Percentiles rank a stretch among this genome's conserved stretches.
Evolutionary conservation across 106 monocot genomes (phyloP).

Genomic region (Chionographis japonica): DNA sequence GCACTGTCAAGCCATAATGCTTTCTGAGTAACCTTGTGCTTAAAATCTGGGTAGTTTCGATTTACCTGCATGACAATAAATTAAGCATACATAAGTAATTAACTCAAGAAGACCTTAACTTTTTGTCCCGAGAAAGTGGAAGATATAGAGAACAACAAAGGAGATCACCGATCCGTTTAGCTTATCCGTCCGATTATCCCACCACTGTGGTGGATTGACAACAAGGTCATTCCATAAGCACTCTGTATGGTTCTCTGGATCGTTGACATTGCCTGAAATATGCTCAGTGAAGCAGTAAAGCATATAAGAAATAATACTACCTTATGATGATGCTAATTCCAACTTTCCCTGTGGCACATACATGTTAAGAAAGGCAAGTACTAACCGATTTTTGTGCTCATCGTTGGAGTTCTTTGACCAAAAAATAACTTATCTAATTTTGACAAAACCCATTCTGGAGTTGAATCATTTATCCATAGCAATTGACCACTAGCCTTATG

Average conservation of each 20-base stretch:
- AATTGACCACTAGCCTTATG: constrained; percentile 20
- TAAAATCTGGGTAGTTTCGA: constrained; percentile 62
- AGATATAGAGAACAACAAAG: background rate
- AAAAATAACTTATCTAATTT: constrained; percentile 22
- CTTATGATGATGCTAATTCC: no score
- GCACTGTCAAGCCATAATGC: constrained; percentile 55
- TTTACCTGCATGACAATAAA: constrained; percentile 24
- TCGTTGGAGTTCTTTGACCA: constrained; percentile 3
- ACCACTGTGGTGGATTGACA: constrained; percentile 50
- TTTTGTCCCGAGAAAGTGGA: background rate
- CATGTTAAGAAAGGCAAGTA: no score
- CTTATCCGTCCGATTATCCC: constrained; percentile 52
- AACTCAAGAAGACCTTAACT: constrained; percentile 2
- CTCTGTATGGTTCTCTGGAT: constrained; percentile 4
- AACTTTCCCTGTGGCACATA: no score
- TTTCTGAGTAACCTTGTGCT: constrained; percentile 28
- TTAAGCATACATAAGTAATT: background rate
- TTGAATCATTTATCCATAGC: constrained; percentile 30
- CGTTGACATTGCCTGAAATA: constrained; percentile 14
- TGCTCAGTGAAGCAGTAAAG: background rate
- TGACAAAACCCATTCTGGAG: constrained; percentile 33
- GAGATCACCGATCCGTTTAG: constrained; percentile 39
- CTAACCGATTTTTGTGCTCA: background rate
- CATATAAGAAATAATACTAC: background rate
- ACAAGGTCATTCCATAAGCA: constrained; percentile 52